Percentiles rank a stretch among this genome's conserved stretches.
Evolutionary conservation across 768 basidiomycete species (phyloP).

Genomic region (Lyophyllum semitale): DNA sequence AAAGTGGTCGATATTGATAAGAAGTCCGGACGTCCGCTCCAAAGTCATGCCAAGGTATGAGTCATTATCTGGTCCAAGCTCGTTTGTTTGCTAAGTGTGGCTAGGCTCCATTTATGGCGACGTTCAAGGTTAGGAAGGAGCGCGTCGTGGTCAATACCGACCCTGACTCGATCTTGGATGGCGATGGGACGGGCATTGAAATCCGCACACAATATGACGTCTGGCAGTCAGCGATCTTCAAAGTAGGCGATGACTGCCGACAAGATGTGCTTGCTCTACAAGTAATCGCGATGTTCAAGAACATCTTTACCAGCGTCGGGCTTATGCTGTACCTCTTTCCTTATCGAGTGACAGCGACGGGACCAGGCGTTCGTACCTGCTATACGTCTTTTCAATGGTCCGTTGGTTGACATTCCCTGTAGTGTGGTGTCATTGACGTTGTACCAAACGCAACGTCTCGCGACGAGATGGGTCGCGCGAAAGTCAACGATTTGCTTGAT

Average conservation of each 20-base stretch:
- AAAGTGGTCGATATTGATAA: conserved; percentile 97
- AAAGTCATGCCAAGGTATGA: conserved; percentile 93
- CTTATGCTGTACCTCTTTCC: conserved; percentile 91
- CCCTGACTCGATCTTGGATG: conserved; percentile 73
- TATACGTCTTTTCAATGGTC: not conserved
- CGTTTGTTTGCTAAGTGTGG: not conserved
- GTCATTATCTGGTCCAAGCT: not conserved
- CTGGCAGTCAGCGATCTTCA: conserved; percentile 99
- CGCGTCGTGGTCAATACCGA: conserved; percentile 65
- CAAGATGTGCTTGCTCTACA: conserved; percentile 98
- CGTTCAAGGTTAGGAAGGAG: conserved; percentile 96
- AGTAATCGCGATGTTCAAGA: conserved; percentile 99
- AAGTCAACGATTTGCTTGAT: conserved; percentile 92
- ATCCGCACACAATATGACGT: conserved; percentile 75
- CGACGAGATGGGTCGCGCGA: conserved; percentile 98
- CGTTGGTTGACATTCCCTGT: conserved; percentile 2
- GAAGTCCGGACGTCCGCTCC: conserved; percentile 92
- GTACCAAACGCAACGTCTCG: conserved; percentile 97
- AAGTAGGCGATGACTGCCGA: conserved; percentile 98
- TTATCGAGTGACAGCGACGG: conserved; percentile 96
- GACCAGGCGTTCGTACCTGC: conserved; percentile 74
- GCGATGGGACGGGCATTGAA: conserved; percentile 57
- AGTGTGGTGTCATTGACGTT: conserved; percentile 99
- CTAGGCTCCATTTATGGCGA: conserved; percentile 99
- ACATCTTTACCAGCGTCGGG: conserved; percentile 88